Conservation (phyloP, 495 filamentous ascomycete genomes). For the Stereocaulon alpinum region DNA sequence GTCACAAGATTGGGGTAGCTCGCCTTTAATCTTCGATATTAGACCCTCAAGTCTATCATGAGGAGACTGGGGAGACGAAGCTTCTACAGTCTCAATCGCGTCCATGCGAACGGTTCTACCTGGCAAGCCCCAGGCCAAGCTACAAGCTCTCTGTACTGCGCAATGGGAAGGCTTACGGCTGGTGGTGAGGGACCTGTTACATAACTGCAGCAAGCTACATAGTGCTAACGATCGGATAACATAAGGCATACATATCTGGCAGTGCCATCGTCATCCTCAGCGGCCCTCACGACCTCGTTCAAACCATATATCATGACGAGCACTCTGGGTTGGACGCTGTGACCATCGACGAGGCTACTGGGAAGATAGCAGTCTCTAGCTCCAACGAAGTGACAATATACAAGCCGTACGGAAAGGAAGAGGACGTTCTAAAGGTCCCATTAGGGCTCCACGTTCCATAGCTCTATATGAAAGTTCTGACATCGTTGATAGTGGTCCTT, state of each 20-base stretch:
- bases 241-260: conserved; percentile 79
- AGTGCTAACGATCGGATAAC: conserved; percentile 15
- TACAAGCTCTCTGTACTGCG: conserved; percentile 80
- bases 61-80: conserved; percentile 9
- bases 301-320: conserved; percentile 86
- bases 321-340: conserved; percentile 59
- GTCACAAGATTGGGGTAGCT: background rate
- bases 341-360: conserved; percentile 66
- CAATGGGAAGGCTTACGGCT: conserved; percentile 72
- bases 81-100: conserved; percentile 20
- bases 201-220: conserved; percentile 1
- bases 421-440: conserved; percentile 55
- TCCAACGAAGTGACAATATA: conserved; percentile 62
- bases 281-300: conserved; percentile 62
- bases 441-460: background rate
- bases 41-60: background rate
- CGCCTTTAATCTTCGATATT: background rate
- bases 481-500: conserved; percentile 42
- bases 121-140: conserved; percentile 78
- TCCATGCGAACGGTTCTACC: conserved; percentile 75
- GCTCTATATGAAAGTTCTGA: background rate
- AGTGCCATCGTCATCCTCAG: conserved; percentile 74
- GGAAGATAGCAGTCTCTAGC: conserved; percentile 72
- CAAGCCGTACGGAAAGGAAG: conserved; percentile 59
- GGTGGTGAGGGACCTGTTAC: conserved; percentile 47